Evolutionary conservation across 345 rosid species (phyloP).

Genomic region (Eucalyptus victrix): DNA sequence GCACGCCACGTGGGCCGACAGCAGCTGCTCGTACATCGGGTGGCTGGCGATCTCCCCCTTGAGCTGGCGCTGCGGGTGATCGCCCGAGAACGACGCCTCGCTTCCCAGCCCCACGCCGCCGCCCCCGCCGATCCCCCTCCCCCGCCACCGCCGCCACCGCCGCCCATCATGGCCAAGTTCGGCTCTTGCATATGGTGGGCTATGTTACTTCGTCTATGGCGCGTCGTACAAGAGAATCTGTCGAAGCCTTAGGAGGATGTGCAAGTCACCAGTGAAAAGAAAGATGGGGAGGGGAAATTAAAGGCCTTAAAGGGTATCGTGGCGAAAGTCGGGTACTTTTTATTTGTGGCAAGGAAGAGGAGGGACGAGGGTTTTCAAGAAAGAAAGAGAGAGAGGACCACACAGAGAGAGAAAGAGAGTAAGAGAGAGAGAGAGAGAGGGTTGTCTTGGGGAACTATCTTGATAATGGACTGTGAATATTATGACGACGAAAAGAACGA

Average conservation of each 20-base stretch:
- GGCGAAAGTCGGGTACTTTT: background rate
- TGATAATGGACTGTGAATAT: background rate
- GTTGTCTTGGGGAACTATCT: background rate
- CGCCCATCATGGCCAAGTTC: slow-evolving; percentile 65
- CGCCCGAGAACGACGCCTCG: slow-evolving; percentile 33
- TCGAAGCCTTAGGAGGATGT: background rate
- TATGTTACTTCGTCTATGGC: background rate
- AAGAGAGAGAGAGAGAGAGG: background rate
- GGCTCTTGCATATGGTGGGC: slow-evolving; percentile 54
- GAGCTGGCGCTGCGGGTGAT: slow-evolving; percentile 37
- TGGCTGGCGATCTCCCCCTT: slow-evolving; percentile 84
- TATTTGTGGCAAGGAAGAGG: background rate
- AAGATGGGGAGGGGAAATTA: background rate
- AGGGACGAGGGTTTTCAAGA: background rate
- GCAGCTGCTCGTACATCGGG: slow-evolving; percentile 78
- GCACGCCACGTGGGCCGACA: slow-evolving; percentile 85
- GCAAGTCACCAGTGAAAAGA: background rate
- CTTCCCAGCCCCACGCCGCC: slow-evolving; percentile 20
- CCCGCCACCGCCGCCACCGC: slow-evolving; percentile 3
- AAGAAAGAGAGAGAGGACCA: background rate
- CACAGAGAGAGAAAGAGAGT: background rate
- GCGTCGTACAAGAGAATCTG: background rate
- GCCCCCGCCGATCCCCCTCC: background rate
- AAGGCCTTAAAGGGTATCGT: background rate
- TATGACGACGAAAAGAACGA: background rate